Evolutionary conservation across 805 yeast genomes (phyloP).

Genomic region (Blastobotrys terrestris): DNA sequence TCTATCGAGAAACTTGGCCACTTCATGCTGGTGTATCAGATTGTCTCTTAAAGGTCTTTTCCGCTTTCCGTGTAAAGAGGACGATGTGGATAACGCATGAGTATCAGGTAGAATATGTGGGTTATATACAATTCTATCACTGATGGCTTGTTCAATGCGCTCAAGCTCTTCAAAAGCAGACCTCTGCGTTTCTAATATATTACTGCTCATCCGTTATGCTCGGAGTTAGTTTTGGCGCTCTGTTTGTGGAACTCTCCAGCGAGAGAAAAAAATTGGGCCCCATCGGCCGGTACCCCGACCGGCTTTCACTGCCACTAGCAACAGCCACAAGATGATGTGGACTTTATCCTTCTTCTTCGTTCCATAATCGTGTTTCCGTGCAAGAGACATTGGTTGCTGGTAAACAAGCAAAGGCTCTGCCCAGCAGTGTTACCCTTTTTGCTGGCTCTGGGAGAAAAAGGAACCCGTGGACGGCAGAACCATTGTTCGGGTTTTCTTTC

Average conservation of each 20-base stretch:
- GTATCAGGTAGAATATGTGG: conserved; percentile 46
- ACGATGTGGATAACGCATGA: conserved; percentile 18
- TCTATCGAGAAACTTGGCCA: conserved; percentile 43
- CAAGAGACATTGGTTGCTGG: too few relatives aligned
- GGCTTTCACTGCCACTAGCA: too few relatives aligned
- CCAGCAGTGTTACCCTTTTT: too few relatives aligned
- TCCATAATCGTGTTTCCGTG: too few relatives aligned
- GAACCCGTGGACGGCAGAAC: too few relatives aligned
- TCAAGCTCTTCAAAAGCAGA: conserved; percentile 50
- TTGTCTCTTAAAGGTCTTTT: conserved; percentile 47
- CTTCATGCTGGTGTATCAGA: conserved; percentile 62
- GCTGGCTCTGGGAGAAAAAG: too few relatives aligned
- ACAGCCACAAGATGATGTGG: too few relatives aligned
- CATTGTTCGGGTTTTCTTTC: too few relatives aligned
- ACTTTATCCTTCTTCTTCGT: too few relatives aligned
- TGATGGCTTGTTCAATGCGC: conserved; percentile 58
- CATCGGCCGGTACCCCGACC: too few relatives aligned
- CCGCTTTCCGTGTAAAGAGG: conserved; percentile 29
- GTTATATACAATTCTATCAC: conserved; percentile 50
- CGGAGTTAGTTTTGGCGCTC: background rate
- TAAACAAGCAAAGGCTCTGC: too few relatives aligned
- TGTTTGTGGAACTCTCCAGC: background rate
- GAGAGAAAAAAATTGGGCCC: too few relatives aligned
- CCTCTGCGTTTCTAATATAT: conserved; percentile 21
- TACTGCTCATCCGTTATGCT: background rate